phyloP scores from a whole-genome alignment of 768 basidiomycete species.

The Kwoniella dejecticola region DNA sequence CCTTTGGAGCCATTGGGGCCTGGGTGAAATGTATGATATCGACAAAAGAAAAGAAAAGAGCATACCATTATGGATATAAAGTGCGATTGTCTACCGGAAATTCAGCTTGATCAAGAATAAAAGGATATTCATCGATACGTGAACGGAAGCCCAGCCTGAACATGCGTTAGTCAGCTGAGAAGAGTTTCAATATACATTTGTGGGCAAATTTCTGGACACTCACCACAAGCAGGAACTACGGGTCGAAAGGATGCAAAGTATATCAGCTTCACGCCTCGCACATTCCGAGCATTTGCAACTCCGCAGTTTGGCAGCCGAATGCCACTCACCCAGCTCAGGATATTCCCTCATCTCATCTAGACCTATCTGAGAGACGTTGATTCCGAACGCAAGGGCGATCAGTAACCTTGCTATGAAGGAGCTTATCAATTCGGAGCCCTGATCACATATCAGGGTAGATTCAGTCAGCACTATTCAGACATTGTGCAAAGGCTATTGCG shows the following conservation, averaged over 20 bases:
- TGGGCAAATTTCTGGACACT: slow-evolving; percentile 12
- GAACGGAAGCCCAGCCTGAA: slow-evolving; percentile 55
- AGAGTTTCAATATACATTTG: neutral
- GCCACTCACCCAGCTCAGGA: slow-evolving; percentile 50
- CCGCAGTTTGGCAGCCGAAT: neutral
- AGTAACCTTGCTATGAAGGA: slow-evolving; percentile 55
- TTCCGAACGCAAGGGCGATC: slow-evolving; percentile 50
- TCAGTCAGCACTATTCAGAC: too few species aligned
- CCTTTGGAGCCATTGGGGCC: too few species aligned
- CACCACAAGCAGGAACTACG: slow-evolving; percentile 43
- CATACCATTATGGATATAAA: too few species aligned
- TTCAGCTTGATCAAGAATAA: slow-evolving; percentile 55
- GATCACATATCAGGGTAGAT: too few species aligned
- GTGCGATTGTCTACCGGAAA: slow-evolving; percentile 28
- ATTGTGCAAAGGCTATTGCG: too few species aligned
- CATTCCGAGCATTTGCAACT: neutral
- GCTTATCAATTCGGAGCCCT: slow-evolving; percentile 56
- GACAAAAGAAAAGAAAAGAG: too few species aligned
- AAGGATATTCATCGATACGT: slow-evolving; percentile 58
- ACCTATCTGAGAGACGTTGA: slow-evolving; percentile 56
- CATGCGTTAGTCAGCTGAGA: neutral
- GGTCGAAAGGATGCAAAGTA: neutral
- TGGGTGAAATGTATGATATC: too few species aligned
- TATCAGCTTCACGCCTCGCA: neutral
- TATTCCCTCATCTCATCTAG: slow-evolving; percentile 58